Evolutionary conservation across 2,329 filamentous ascomycete species (phyloP), one percentile per base, ranked within the genome.

Genomic region (Juglanconis oblonga): DNA sequence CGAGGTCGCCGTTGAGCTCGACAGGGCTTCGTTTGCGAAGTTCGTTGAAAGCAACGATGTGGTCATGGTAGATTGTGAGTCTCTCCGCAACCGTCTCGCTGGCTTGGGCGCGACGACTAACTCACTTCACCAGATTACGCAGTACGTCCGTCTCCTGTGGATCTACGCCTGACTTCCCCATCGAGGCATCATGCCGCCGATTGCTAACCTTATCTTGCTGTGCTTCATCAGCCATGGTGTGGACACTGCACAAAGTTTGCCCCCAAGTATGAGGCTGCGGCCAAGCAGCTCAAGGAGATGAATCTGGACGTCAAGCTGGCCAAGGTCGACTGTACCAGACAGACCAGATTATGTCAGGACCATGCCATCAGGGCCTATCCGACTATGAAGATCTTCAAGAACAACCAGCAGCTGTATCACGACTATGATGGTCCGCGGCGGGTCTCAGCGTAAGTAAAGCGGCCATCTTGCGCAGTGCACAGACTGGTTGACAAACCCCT

Each of bases 191-290:
- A 31, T 32, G 42, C 6, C 24, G 11, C 45, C 36, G 13, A 17
- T 57, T 33, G 55, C 55, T 57, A 57, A 57, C 38, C 2, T 33
- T 13, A 8, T 4, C 11, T 29, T 40, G 44, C 29, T 38, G 1
- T 10, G 11, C 3, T 35, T 29, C 32, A 38, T 14, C 3, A 62
- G 61, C 61, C 61, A 31, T 62, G 61, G 61, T 62, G 61, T 71
- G 93, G 93, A 67, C 94, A 98, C 84, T 98, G 94, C 89, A 98
- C 98, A 83, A 93, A 94, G 62, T 91, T 99, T 68, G 95, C 90
- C 63, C 90, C 91, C 73, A 91, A 95, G 79, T 96, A 95, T 77
- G 91, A 96, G 81, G 87, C 90, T 75, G 91, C 91, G 54, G 91
- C 91, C 52, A 94, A 90, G 40, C 82, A 86, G 35, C 82, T 96